Evolutionary conservation across 805 yeast genomes (phyloP), one percentile per base, ranked within the genome.

Genomic region (Starmera caribaea): DNA sequence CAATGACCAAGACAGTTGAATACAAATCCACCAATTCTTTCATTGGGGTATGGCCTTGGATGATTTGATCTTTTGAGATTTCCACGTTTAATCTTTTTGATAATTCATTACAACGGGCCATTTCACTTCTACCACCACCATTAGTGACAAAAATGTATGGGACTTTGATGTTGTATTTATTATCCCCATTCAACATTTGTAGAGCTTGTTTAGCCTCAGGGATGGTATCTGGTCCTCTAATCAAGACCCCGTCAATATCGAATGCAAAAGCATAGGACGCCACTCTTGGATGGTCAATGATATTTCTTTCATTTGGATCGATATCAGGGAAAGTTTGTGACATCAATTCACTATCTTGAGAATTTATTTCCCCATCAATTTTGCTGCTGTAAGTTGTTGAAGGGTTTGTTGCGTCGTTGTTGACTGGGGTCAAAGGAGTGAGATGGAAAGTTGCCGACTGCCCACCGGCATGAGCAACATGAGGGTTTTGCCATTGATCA

Each of bases 41-140:
- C 92, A 87, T 87, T 29, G 96, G 96, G 2, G 96, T 87, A 61
- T 87, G 95, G 45, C 95, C 95, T 61, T 87, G 96, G 51, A 87
- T 82, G 43, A 87, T 82, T 63, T 87, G 96, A 40, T 78, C 86
- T 34, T 77, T 76, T 11, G 80, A 73, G 43, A 87, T 75, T 32
- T 71, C 71, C 32, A 74, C 62, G 16, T 69, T 73, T 45, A 87
- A 68, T 47, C 86, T 65, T 41, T 70, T 67, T 34, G 79, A 66
- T 53, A 87, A 68, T 48, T 85, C 92, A 41, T 70, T 72, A 37
- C 90, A 82, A 49, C 96, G 69, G 9, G 73, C 79, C 41, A 65
- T 56, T 58, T 87, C 96, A 8, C 86, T 81, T 53, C 82, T 76
- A 38, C 96, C 96, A 49, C 96, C 95, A 49, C 96, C 96, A 58